Percentiles rank a stretch among this genome's conserved stretches.
Conservation (phyloP, 1,284 basidiomycete genomes). For the Malassezia equina region DNA sequence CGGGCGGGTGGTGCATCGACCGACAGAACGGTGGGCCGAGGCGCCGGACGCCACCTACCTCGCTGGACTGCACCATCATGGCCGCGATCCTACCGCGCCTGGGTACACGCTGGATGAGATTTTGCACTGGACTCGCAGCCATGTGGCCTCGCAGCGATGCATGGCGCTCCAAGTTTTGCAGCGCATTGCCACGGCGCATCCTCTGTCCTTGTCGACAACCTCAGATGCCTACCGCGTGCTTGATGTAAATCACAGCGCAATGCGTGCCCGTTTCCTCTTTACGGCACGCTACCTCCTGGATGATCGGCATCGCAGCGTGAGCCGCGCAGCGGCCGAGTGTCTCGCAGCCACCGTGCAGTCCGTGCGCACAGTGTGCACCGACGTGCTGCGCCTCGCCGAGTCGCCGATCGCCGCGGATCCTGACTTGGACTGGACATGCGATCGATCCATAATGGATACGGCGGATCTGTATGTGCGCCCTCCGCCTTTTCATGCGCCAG, state of each 20-base stretch:
- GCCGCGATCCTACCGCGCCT: slow-evolving; percentile 61
- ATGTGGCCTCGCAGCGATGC: slow-evolving; percentile 70
- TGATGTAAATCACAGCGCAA: neutral
- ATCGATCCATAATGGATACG: neutral
- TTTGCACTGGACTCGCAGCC: slow-evolving; percentile 69
- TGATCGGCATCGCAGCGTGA: slow-evolving; percentile 32
- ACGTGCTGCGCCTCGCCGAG: neutral
- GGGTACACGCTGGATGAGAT: slow-evolving; percentile 83
- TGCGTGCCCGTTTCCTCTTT: slow-evolving; percentile 18
- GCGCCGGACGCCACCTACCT: slow-evolving; percentile 25
- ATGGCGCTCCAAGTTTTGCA: slow-evolving; percentile 68
- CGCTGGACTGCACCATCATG: slow-evolving; percentile 74
- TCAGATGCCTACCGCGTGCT: neutral
- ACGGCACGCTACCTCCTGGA: slow-evolving; percentile 28
- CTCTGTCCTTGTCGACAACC: neutral
- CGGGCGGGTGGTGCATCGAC: slow-evolving; percentile 19
- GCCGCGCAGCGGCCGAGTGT: slow-evolving; percentile 26
- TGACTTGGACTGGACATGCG: slow-evolving; percentile 14
- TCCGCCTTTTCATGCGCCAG: neutral
- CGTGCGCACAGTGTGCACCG: neutral
- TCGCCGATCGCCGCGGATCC: slow-evolving; percentile 10
- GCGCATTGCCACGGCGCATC: slow-evolving; percentile 50
- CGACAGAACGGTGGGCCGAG: neutral
- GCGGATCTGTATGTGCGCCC: neutral
- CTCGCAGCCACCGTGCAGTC: slow-evolving; percentile 19